phyloP scores from a whole-genome alignment of 257 asterid genomes.

The Voacanga thouarsii region DNA sequence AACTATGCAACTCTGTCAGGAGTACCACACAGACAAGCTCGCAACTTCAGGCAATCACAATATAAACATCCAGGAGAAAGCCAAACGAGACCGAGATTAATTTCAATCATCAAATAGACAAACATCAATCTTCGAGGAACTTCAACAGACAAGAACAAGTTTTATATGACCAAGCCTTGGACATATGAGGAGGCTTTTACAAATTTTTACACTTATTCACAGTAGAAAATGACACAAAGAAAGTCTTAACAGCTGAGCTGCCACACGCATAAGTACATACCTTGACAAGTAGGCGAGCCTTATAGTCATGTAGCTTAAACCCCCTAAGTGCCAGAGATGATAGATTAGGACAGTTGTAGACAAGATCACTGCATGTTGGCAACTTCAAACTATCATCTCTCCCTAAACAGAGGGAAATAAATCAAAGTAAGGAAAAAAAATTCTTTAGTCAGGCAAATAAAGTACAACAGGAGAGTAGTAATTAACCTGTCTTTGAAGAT shows the following conservation, averaged over 20 bases:
- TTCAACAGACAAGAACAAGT: not conserved
- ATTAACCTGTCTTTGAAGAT: slow-evolving; percentile 65
- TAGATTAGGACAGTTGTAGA: slow-evolving; percentile 54
- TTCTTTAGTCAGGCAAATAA: slow-evolving; percentile 8
- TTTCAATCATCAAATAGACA: not conserved
- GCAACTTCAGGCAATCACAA: not conserved
- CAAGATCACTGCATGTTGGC: slow-evolving; percentile 61
- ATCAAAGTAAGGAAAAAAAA: slow-evolving; percentile 25
- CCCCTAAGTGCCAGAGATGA: slow-evolving; percentile 73
- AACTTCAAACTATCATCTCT: slow-evolving; percentile 78
- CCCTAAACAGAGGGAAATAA: slow-evolving; percentile 40
- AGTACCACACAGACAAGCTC: not conserved
- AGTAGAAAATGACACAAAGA: not conserved
- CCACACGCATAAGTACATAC: slow-evolving; percentile 26
- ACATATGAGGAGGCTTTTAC: not conserved
- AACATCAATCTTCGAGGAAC: not conserved
- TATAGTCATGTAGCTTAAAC: slow-evolving; percentile 59
- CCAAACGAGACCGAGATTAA: not conserved
- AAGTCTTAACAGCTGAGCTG: not conserved
- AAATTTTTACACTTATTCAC: not conserved
- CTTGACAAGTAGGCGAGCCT: slow-evolving; percentile 67
- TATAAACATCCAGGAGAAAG: not conserved
- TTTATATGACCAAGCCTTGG: not conserved
- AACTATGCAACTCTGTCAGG: not conserved
- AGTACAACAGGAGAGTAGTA: slow-evolving; percentile 8